phyloP scores from a whole-genome alignment of 768 basidiomycete species.

The Tulasnella sp. region DNA sequence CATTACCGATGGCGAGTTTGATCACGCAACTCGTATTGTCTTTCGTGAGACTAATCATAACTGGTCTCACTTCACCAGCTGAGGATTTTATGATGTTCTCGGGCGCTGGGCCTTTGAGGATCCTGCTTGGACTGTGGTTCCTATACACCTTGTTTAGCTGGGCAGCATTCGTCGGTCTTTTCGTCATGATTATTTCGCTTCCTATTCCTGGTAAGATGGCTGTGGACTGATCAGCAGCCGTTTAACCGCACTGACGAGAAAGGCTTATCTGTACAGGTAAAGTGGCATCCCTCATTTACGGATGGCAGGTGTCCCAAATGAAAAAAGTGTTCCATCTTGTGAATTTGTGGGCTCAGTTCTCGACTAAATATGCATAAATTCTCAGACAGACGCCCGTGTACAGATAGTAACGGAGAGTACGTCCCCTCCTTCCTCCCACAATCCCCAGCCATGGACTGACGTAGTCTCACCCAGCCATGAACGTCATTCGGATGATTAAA shows the following conservation, averaged over 20 bases:
- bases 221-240: neutral
- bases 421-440: conserved; percentile 22
- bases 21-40: neutral
- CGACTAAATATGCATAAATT: neutral
- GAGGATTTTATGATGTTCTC: conserved; percentile 29
- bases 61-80: conserved; percentile 3
- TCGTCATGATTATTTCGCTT: conserved; percentile 38
- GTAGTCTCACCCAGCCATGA: conserved; percentile 32
- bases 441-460: conserved; percentile 12
- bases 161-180: conserved; percentile 50
- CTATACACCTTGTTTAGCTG: conserved; percentile 41
- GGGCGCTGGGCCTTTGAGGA: conserved; percentile 33
- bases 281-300: conserved; percentile 37
- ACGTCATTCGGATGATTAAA: conserved; percentile 55
- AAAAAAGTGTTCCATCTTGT: no score
- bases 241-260: neutral
- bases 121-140: conserved; percentile 32
- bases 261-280: conserved; percentile 19
- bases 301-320: conserved; percentile 38
- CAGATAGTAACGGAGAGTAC: conserved; percentile 50
- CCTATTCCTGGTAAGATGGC: conserved; percentile 43
- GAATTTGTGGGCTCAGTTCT: no score
- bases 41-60: neutral
- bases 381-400: conserved; percentile 45
- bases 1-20: conserved; percentile 25